Percentiles rank a stretch among this genome's conserved stretches.
phyloP scores from a whole-genome alignment of 495 filamentous ascomycete genomes.

The Penicillium manginii region DNA sequence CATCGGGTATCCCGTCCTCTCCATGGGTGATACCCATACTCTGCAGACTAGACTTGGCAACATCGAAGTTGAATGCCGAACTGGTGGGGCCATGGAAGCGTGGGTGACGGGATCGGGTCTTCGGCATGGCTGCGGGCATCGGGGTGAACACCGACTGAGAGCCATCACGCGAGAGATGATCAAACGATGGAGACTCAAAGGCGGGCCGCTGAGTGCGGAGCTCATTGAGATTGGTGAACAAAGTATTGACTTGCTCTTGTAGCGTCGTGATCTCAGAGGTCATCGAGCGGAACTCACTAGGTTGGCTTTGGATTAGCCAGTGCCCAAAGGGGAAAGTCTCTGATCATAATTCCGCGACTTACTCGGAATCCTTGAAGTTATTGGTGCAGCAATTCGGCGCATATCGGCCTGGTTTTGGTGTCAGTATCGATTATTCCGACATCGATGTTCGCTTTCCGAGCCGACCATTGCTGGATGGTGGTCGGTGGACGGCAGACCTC shows the following conservation, averaged over 20 bases:
- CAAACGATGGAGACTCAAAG: conserved; percentile 43
- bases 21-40: conserved; percentile 76
- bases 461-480: background rate
- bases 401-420: conserved; percentile 61
- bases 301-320: conserved; percentile 8
- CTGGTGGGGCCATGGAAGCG: conserved; percentile 86
- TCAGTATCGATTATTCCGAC: conserved; percentile 7
- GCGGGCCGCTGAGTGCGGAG: conserved; percentile 53
- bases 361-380: conserved; percentile 83
- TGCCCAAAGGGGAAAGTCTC: conserved; percentile 3
- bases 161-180: conserved; percentile 42
- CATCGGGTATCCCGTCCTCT: conserved; percentile 63
- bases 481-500: background rate
- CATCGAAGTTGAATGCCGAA: conserved; percentile 81
- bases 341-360: conserved; percentile 26
- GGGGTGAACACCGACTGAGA: conserved; percentile 42
- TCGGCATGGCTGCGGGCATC: conserved; percentile 34
- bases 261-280: conserved; percentile 69
- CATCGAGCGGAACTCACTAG: conserved; percentile 79
- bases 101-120: conserved; percentile 55
- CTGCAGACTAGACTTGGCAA: conserved; percentile 84
- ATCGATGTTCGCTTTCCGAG: conserved; percentile 11
- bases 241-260: conserved; percentile 82
- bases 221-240: conserved; percentile 70
- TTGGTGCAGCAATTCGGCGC: conserved; percentile 86